These are phyloP conservation scores for Arachnomyces sp. DNA, from an alignment of 2,329 filamentous ascomycete genomes.

Conservation along the genomic window DNA sequence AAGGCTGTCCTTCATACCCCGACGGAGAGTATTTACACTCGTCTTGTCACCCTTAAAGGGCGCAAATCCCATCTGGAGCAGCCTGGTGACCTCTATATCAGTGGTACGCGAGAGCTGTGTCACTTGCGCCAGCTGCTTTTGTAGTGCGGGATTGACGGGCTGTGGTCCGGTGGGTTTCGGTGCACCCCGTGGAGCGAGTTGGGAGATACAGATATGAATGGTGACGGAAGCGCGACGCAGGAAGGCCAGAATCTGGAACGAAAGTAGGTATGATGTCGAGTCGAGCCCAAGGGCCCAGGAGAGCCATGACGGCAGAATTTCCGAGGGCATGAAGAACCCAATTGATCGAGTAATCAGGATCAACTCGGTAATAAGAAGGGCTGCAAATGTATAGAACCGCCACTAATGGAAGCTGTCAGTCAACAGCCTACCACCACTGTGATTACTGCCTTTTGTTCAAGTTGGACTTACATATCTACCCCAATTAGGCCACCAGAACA, in stretches of 20 bases:
- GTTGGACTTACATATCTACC: slow-evolving; percentile 38
- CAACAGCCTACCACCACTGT: too few species aligned
- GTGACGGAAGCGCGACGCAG: slow-evolving; percentile 70
- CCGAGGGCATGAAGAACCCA: slow-evolving; percentile 28
- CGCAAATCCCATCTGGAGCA: slow-evolving; percentile 70
- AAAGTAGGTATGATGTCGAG: slow-evolving; percentile 50
- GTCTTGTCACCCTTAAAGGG: slow-evolving; percentile 70
- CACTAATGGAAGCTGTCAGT: slow-evolving; percentile 28
- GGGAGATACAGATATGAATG: slow-evolving; percentile 72
- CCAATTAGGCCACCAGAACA: slow-evolving; percentile 35
- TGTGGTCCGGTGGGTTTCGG: slow-evolving; percentile 32
- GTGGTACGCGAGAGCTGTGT: slow-evolving; percentile 52
- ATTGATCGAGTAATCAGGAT: slow-evolving; percentile 49
- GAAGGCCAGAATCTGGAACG: slow-evolving; percentile 74
- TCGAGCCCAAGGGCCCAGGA: slow-evolving; percentile 30
- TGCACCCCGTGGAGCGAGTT: slow-evolving; percentile 63
- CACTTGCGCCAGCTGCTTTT: slow-evolving; percentile 61
- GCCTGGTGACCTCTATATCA: slow-evolving; percentile 60
- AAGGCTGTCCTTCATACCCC: slow-evolving; percentile 75
- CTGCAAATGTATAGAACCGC: slow-evolving; percentile 47
- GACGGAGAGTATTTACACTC: slow-evolving; percentile 56
- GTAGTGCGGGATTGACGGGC: slow-evolving; percentile 39
- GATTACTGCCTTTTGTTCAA: slow-evolving; percentile 8
- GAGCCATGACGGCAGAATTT: slow-evolving; percentile 24
- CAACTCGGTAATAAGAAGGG: slow-evolving; percentile 51